Conservation (phyloP, 768 basidiomycete genomes). For the Cystoderma amianthinum region DNA sequence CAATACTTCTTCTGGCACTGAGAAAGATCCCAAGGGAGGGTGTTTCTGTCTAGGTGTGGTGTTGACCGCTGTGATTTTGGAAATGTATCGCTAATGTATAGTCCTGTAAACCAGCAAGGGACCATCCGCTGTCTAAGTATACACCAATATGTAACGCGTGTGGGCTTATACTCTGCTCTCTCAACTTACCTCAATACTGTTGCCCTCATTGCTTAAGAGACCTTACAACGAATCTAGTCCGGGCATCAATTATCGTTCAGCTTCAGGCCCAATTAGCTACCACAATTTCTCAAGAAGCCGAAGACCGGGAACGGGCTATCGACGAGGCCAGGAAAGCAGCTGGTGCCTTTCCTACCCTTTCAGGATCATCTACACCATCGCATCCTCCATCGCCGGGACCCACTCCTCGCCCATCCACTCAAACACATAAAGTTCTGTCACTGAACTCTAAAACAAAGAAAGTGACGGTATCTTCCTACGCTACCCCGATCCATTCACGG, state of each 20-base stretch:
- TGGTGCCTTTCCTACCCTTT: conserved; percentile 59
- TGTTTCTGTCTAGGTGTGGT: conserved; percentile 64
- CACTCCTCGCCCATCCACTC: conserved; percentile 12
- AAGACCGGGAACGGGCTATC: conserved; percentile 34
- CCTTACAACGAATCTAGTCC: conserved; percentile 27
- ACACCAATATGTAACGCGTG: conserved; percentile 49
- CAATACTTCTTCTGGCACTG: conserved; percentile 18
- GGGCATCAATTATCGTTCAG: conserved; percentile 28
- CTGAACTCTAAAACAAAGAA: conserved; percentile 41
- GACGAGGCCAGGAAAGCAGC: conserved; percentile 42
- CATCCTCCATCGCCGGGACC: conserved; percentile 6
- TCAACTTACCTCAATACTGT: conserved; percentile 46
- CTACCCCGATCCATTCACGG: conserved; percentile 28
- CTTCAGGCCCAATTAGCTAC: conserved; percentile 37
- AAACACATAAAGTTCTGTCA: conserved; percentile 55
- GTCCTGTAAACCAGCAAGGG: conserved; percentile 32
- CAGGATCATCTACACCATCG: conserved; percentile 9
- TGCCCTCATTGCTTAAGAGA: conserved; percentile 47
- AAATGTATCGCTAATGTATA: background rate
- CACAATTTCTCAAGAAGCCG: conserved; percentile 39
- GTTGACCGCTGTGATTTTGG: background rate
- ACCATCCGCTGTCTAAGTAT: conserved; percentile 51
- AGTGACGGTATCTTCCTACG: conserved; percentile 45
- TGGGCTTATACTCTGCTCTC: conserved; percentile 53
- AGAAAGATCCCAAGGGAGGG: conserved; percentile 53